Evolutionary conservation across 2,329 filamentous ascomycete species (phyloP).

Genomic region (Neofusicoccum cordaticola): DNA sequence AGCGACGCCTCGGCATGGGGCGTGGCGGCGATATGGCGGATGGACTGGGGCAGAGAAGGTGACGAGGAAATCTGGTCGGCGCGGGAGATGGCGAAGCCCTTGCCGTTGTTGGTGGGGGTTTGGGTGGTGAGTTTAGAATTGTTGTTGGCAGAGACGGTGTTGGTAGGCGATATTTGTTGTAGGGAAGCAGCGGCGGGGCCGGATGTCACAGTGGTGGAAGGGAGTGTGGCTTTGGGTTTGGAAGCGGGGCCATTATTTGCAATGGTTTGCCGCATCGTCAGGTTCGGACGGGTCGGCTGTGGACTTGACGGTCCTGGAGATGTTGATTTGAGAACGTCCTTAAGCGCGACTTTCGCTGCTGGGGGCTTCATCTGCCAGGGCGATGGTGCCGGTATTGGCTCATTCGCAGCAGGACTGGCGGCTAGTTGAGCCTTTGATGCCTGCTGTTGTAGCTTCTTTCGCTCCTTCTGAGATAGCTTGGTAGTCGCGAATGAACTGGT

Average conservation of each 20-base stretch:
- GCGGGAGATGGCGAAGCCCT: constrained; percentile 9
- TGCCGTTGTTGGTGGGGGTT: not conserved
- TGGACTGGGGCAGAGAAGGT: constrained; percentile 42
- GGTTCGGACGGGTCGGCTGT: constrained; percentile 44
- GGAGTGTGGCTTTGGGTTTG: constrained; percentile 28
- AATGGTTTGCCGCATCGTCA: constrained; percentile 62
- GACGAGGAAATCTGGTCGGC: constrained; percentile 25
- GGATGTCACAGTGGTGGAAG: constrained; percentile 18
- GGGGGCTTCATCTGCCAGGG: constrained; percentile 66
- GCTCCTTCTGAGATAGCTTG: constrained; percentile 87
- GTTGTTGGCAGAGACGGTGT: constrained; percentile 17
- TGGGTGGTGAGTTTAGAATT: not conserved
- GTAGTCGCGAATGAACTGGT: constrained; percentile 36
- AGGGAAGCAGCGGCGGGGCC: constrained; percentile 26
- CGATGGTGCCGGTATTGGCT: constrained; percentile 28
- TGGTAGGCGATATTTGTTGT: constrained; percentile 14
- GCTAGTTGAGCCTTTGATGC: constrained; percentile 10
- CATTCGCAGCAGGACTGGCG: not conserved
- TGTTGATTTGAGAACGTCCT: constrained; percentile 43
- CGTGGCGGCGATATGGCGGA: constrained; percentile 52
- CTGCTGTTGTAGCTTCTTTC: constrained; percentile 60
- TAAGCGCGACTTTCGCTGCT: constrained; percentile 46
- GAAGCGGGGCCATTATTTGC: constrained; percentile 30
- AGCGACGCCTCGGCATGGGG: constrained; percentile 59
- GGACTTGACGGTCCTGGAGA: constrained; percentile 27